These are phyloP conservation scores for Paraleonurus japonicus DNA, from an alignment of 257 asterid genomes.

Conservation along the genomic window DNA sequence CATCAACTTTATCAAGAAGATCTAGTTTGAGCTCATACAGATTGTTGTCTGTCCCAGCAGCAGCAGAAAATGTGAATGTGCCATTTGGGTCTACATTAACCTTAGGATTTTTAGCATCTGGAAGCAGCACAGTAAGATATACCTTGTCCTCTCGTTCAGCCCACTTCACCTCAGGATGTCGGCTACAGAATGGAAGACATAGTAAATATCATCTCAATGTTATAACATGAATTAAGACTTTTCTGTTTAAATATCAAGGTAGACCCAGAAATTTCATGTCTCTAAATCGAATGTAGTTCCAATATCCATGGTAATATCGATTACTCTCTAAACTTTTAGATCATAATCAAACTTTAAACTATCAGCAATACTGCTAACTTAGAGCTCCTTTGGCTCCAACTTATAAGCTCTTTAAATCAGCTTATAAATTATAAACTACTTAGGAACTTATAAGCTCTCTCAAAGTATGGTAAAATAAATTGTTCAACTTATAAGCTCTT, in stretches of 20 bases:
- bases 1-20: slow-evolving; percentile 60
- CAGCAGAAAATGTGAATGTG: slow-evolving; percentile 51
- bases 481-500: too few relatives aligned
- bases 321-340: neutral
- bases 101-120: slow-evolving; percentile 69
- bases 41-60: slow-evolving; percentile 53
- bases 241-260: neutral
- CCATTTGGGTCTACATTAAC: slow-evolving; percentile 69
- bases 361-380: neutral
- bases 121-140: slow-evolving; percentile 52
- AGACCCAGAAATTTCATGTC: neutral
- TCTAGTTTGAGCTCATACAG: slow-evolving; percentile 60
- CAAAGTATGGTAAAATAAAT: too few relatives aligned
- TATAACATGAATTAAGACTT: neutral
- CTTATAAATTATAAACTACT: too few relatives aligned
- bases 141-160: slow-evolving; percentile 71
- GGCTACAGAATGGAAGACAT: slow-evolving; percentile 32
- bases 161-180: slow-evolving; percentile 77
- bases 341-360: neutral
- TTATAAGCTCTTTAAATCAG: too few relatives aligned
- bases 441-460: too few relatives aligned
- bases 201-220: neutral
- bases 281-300: neutral
- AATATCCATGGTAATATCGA: neutral
- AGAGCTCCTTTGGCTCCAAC: too few relatives aligned